These are phyloP conservation scores for Oenanthe sinensis DNA, from an alignment of 129 eudicot species.

Conservation along the genomic window DNA sequence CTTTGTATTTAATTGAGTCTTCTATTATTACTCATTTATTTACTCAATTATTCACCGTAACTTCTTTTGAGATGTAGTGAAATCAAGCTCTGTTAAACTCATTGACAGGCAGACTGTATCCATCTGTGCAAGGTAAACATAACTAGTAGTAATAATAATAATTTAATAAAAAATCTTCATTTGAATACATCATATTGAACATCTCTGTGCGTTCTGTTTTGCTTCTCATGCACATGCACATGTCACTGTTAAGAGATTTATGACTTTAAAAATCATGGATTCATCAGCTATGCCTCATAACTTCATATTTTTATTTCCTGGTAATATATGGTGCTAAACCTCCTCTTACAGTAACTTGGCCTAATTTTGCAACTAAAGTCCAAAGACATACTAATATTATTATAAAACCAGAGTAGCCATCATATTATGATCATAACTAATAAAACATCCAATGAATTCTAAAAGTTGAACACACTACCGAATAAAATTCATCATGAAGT, in stretches of 20 bases:
- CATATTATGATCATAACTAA: conserved; percentile 1
- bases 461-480: conserved; percentile 16
- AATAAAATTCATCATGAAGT: conserved; percentile 23
- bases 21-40: background rate
- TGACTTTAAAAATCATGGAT: background rate
- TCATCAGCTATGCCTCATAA: background rate
- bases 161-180: background rate
- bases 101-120: background rate
- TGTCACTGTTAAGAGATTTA: background rate
- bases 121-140: background rate
- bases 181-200: background rate
- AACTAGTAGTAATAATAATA: background rate
- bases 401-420: conserved; percentile 2
- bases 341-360: conserved; percentile 2
- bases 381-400: conserved; percentile 3
- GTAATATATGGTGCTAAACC: background rate
- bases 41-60: background rate
- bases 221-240: background rate
- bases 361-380: background rate
- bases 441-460: conserved; percentile 2
- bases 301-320: background rate
- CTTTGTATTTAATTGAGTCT: background rate
- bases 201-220: background rate
- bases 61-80: background rate
- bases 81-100: background rate